Evolutionary conservation across 441 rosid genomes (phyloP), one percentile per base, ranked within the genome.

Genomic region (Arabidopsis hybrid): DNA sequence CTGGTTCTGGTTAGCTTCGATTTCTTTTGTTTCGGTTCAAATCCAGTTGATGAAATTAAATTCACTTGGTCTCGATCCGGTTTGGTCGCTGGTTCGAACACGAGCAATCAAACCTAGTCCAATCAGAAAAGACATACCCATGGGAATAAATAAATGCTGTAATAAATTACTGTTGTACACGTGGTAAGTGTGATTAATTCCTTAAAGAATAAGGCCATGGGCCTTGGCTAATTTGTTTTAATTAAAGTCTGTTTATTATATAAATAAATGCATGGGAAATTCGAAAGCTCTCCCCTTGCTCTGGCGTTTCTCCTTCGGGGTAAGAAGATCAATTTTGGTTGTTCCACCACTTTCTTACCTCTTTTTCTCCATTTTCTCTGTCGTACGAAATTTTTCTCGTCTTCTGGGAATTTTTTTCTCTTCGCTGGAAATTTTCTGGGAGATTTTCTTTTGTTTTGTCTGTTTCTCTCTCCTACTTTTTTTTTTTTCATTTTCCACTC

Each of bases 241-340:
- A 14, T 29, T 16, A 2, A 2, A 45, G 6, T 43, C 4, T 17
- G 3, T 51, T 39, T 11, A 65, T 1, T 32, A 31, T 53, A 13
- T 46, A 60, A 51, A 68, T 76, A 76, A 57, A 76, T 77, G 80
- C 80, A 77, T 77, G 80, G 21, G 66, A 71, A 77, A 8, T 65
- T 62, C 69, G 77, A 77, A 77, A 77, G 46, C 62, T 77, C 29
- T 59, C 8, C 21, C 9, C 45, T 59, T 69, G 21, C 58, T 35
- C 77, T 36, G 61, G 59, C 72, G 68, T 71, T 77, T 71, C 77
- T 77, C 68, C 80, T 59, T 65, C 73, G 77, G 38, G 80, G 71
- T 63, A 76, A 71, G 80, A 76, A 71, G 80, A 77, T 65, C 69
- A 14, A 36, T 32, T 64, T 70, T 62, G 64, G 29, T 45, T 59